Percentiles rank a stretch among this genome's conserved stretches.
Conservation (phyloP, 1,284 basidiomycete genomes). For the Farysia itapuensis region DNA sequence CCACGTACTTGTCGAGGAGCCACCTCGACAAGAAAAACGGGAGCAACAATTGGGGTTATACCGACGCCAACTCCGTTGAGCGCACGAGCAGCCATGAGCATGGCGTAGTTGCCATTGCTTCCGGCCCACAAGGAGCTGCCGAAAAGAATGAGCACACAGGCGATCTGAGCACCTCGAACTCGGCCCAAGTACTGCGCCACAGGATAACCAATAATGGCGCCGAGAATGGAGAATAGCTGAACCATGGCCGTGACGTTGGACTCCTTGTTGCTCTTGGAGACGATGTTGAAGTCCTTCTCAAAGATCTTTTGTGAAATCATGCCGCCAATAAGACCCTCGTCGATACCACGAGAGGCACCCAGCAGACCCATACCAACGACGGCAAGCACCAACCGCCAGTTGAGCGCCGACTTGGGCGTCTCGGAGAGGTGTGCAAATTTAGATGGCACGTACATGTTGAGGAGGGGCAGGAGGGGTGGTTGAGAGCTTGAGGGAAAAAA, state of each 20-base stretch:
- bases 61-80: conserved; percentile 27
- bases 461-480: neutral
- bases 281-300: conserved; percentile 20
- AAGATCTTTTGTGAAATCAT: conserved; percentile 34
- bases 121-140: conserved; percentile 23
- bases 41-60: conserved; percentile 24
- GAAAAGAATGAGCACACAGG: conserved; percentile 21
- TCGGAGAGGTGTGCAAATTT: conserved; percentile 31
- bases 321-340: conserved; percentile 33
- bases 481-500: neutral
- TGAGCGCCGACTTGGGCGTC: conserved; percentile 34
- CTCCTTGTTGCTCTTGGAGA: conserved; percentile 19
- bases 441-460: conserved; percentile 26
- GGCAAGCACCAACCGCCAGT: conserved; percentile 31
- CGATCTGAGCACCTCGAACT: conserved; percentile 24
- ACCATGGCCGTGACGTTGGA: conserved; percentile 38
- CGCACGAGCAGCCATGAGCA: conserved; percentile 20
- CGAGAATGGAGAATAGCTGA: conserved; percentile 33
- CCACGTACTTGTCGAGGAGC: conserved; percentile 29
- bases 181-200: conserved; percentile 25
- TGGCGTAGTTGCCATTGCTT: conserved; percentile 17
- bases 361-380: conserved; percentile 32
- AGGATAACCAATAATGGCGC: conserved; percentile 30
- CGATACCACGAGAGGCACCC: conserved; percentile 36
- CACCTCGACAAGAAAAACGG: conserved; percentile 32